These are phyloP conservation scores for Cytospora schulzeri DNA, from an alignment of 2,329 filamentous ascomycete species.

Conservation along the genomic window DNA sequence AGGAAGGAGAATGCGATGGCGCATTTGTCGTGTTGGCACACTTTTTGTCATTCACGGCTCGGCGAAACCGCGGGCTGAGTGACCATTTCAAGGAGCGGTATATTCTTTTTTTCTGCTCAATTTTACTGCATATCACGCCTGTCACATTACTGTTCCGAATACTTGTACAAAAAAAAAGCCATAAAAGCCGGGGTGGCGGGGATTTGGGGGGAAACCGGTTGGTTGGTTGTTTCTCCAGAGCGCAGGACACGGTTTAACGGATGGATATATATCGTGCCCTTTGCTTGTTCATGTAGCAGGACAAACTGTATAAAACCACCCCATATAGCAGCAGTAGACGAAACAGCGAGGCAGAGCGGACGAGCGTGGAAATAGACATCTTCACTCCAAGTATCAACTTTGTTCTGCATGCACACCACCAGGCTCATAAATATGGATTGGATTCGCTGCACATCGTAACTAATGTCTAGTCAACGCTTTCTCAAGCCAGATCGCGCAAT, in stretches of 20 bases:
- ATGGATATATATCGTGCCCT: not conserved
- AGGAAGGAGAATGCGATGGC: not conserved
- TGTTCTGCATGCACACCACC: too few species aligned
- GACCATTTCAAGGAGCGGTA: not conserved
- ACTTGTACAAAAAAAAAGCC: not conserved
- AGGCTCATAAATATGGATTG: not conserved
- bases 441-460: not conserved
- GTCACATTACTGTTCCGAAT: not conserved
- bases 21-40: not conserved
- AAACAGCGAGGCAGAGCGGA: conserved; percentile 10
- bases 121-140: not conserved
- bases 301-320: not conserved
- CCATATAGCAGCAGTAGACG: conserved; percentile 18
- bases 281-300: not conserved
- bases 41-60: not conserved
- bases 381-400: conserved; percentile 28
- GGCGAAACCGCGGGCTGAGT: not conserved
- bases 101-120: not conserved
- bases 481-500: not conserved
- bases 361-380: conserved; percentile 24
- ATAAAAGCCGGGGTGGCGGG: not conserved
- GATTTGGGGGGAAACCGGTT: not conserved
- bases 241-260: conserved; percentile 1
- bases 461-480: not conserved
- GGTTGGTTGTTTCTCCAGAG: not conserved